Evolutionary conservation across 441 rosid genomes (phyloP), one percentile per base, ranked within the genome.

Genomic region (Adansonia grandidieri): DNA sequence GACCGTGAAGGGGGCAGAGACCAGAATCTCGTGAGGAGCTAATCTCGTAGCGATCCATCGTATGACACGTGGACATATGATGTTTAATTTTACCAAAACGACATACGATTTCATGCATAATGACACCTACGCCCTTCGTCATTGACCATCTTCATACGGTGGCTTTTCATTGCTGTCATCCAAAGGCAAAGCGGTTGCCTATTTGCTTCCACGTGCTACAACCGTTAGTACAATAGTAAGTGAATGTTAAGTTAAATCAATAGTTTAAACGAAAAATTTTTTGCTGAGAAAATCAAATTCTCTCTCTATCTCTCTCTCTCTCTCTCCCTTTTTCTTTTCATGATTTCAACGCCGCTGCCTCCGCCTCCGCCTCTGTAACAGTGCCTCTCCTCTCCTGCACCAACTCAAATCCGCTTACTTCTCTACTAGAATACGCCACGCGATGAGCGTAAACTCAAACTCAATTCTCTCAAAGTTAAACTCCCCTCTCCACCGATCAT

Each of bases 381-480:
- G 66, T 40, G 19, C 86, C 83, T 24, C 77, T 82, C 13, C 83
- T 86, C 71, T 28, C 32, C 32, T 28, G 32, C 84, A 78, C 77
- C 89, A 80, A 11, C 54, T 79, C 63, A 86, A 61, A 10, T 17
- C 81, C 60, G 74, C 85, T 53, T 84, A 83, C 82, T 58, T 71
- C 80, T 63, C 74, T 60, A 44, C 61, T 62, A 73, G 80, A 5
- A 44, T 66, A 2, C 32, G 13, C 77, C 84, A 61, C 83, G 76
- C 79, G 54, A 28, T 28, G 32, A 28, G 32, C 32, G 32, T 28
- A 28, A 28, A 28, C 68, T 48, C 14, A 60, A 73, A 0, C 50
- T 37, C 78, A 48, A 17, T 1, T 48, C 80, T 75, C 19, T 53
- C 53, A 37, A 68, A 15, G 1, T 28, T 28, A 13, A 4, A 61